These are phyloP conservation scores for Solanum corneliomulleri DNA, from an alignment of 257 asterid species.

Conservation along the genomic window DNA sequence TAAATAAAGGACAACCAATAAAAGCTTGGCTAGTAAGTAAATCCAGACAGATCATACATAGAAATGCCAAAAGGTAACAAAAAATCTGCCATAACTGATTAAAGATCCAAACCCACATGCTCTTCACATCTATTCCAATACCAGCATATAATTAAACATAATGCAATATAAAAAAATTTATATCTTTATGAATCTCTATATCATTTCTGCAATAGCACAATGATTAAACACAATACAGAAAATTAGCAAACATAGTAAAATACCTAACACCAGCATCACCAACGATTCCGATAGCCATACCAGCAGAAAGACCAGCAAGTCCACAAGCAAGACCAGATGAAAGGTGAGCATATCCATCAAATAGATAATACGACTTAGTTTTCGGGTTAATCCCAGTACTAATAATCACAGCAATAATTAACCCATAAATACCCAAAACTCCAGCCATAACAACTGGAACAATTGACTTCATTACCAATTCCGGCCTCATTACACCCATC, in stretches of 20 bases:
- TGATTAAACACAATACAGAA: not conserved
- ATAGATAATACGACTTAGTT: slow-evolving; percentile 54
- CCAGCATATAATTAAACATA: not conserved
- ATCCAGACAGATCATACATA: not conserved
- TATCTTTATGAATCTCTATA: not conserved
- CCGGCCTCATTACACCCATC: slow-evolving; percentile 78
- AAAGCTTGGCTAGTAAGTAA: not conserved
- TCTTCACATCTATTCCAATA: not conserved
- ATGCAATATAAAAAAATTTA: not conserved
- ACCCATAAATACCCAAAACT: slow-evolving; percentile 66
- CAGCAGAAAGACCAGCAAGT: slow-evolving; percentile 72
- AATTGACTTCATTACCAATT: slow-evolving; percentile 70
- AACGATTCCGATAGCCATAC: slow-evolving; percentile 73
- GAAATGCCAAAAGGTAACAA: not conserved
- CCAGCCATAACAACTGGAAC: slow-evolving; percentile 87
- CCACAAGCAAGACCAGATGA: slow-evolving; percentile 68
- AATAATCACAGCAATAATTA: slow-evolving; percentile 66
- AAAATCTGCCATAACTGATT: not conserved
- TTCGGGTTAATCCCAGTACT: slow-evolving; percentile 67
- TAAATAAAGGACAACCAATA: not conserved
- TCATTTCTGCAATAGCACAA: not conserved
- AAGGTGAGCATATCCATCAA: slow-evolving; percentile 62
- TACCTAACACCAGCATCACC: slow-evolving; percentile 74
- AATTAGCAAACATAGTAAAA: not conserved
- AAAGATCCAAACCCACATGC: not conserved